Percentiles rank a stretch among this genome's conserved stretches.
Conservation (phyloP, 1,284 basidiomycete genomes). For the Ganoderma meredithae region DNA sequence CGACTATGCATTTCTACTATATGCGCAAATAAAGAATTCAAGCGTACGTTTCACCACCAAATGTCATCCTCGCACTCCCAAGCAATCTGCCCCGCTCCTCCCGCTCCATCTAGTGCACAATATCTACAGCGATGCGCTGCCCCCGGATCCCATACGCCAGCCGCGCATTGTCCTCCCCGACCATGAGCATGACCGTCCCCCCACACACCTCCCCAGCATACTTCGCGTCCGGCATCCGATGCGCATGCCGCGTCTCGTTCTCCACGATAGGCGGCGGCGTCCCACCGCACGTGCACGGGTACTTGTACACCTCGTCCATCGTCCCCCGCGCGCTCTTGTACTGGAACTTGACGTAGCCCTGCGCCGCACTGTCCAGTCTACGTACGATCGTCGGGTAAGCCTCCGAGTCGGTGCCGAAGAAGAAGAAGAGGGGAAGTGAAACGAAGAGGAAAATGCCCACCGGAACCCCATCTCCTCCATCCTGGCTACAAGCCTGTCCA, state of each 20-base stretch:
- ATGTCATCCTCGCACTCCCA: neutral
- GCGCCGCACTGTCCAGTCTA: slow-evolving; percentile 13
- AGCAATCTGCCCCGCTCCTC: neutral
- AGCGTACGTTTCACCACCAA: neutral
- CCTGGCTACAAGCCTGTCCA: slow-evolving; percentile 12
- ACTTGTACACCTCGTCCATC: slow-evolving; percentile 22
- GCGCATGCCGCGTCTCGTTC: neutral
- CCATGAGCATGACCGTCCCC: slow-evolving; percentile 16
- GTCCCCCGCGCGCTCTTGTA: neutral
- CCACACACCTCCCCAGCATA: slow-evolving; percentile 19
- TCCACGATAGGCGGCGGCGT: neutral
- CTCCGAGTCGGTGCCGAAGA: too few relatives aligned
- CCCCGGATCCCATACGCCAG: slow-evolving; percentile 17
- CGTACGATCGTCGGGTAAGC: neutral
- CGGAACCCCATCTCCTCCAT: slow-evolving; percentile 19
- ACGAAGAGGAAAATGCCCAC: slow-evolving; percentile 13
- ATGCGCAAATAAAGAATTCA: slow-evolving; percentile 2
- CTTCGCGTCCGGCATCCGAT: slow-evolving; percentile 1
- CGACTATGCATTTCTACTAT: neutral
- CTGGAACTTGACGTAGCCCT: slow-evolving; percentile 9
- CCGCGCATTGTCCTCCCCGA: slow-evolving; percentile 21
- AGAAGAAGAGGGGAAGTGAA: too few relatives aligned
- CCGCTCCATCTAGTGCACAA: slow-evolving; percentile 15
- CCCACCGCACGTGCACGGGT: slow-evolving; percentile 23
- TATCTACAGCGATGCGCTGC: slow-evolving; percentile 18